Conservation (phyloP, 345 rosid genomes). For the Geranium brycei region DNA sequence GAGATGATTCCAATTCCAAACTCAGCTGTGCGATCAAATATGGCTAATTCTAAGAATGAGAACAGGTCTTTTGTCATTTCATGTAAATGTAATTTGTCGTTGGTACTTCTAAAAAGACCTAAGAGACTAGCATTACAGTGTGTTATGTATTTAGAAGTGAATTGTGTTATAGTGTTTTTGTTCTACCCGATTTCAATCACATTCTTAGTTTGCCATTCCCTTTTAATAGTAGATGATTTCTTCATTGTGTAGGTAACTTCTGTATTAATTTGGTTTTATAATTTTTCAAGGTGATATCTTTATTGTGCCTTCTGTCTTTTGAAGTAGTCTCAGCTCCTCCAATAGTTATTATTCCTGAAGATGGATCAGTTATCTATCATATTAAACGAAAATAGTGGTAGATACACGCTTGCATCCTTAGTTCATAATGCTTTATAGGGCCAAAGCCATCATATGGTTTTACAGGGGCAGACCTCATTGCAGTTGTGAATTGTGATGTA, state of each 20-base stretch:
- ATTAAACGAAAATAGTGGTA: constrained; percentile 12
- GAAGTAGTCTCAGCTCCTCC: constrained; percentile 15
- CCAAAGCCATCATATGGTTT: constrained; percentile 34
- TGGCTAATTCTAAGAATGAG: constrained; percentile 85
- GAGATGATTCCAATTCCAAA: constrained; percentile 62
- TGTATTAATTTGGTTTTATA: constrained; percentile 19
- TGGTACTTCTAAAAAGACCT: constrained; percentile 33
- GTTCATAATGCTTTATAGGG: constrained; percentile 34
- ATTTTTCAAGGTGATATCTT: constrained; percentile 15
- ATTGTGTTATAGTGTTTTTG: constrained; percentile 15
- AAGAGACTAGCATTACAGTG: constrained; percentile 13
- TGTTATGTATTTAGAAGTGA: constrained; percentile 42
- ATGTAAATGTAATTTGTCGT: constrained; percentile 71
- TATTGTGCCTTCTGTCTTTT: constrained; percentile 12
- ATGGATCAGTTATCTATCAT: constrained; percentile 12
- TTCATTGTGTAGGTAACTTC: constrained; percentile 34
- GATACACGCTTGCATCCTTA: constrained; percentile 9
- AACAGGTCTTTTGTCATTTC: constrained; percentile 95
- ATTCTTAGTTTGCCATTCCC: constrained; percentile 9
- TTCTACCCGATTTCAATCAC: constrained; percentile 19
- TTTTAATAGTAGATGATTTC: constrained; percentile 29
- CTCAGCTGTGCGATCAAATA: constrained; percentile 54
- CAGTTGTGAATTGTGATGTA: constrained; percentile 47
- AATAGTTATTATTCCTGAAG: constrained; percentile 8
- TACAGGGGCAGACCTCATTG: constrained; percentile 53